Conservation (phyloP, 1,139 yeast genomes). For the Groenewaldozyma auringiensis region DNA sequence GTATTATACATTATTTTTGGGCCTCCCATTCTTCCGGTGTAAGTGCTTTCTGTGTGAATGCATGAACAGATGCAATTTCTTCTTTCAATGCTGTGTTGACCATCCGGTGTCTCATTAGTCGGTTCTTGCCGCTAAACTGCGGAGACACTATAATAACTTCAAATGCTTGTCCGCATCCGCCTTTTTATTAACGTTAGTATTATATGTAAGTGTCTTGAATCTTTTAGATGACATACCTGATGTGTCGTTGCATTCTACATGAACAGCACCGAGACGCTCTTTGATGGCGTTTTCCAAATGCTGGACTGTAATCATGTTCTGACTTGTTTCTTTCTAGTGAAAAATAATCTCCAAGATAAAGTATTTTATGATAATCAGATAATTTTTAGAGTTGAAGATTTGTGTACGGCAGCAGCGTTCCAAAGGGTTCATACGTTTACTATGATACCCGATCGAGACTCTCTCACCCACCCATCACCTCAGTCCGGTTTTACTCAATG, state of each 20-base stretch:
- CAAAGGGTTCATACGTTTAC: too few relatives aligned
- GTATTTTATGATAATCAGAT: too few relatives aligned
- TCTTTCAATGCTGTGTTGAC: conserved; percentile 74
- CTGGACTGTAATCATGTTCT: conserved; percentile 13
- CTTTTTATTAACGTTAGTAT: conserved; percentile 26
- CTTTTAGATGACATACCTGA: conserved; percentile 27
- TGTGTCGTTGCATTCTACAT: conserved; percentile 32
- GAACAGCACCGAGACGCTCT: conserved; percentile 30
- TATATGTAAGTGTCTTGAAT: not conserved
- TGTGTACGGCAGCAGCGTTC: too few relatives aligned
- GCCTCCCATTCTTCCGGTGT: conserved; percentile 18
- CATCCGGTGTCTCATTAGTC: conserved; percentile 74
- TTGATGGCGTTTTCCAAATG: conserved; percentile 27
- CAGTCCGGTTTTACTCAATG: too few relatives aligned
- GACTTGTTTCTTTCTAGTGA: too few relatives aligned
- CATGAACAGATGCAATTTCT: conserved; percentile 82
- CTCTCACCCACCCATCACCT: too few relatives aligned
- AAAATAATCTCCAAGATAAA: too few relatives aligned
- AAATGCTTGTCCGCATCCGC: conserved; percentile 85
- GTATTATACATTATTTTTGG: not conserved
- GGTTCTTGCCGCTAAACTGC: conserved; percentile 71
- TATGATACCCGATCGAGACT: too few relatives aligned
- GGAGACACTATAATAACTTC: conserved; percentile 75
- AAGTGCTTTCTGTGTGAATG: conserved; percentile 56
- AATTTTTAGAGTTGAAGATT: too few relatives aligned